phyloP scores from a whole-genome alignment of 177 flowering plant species.

The Tripterygium wilfordii region DNA sequence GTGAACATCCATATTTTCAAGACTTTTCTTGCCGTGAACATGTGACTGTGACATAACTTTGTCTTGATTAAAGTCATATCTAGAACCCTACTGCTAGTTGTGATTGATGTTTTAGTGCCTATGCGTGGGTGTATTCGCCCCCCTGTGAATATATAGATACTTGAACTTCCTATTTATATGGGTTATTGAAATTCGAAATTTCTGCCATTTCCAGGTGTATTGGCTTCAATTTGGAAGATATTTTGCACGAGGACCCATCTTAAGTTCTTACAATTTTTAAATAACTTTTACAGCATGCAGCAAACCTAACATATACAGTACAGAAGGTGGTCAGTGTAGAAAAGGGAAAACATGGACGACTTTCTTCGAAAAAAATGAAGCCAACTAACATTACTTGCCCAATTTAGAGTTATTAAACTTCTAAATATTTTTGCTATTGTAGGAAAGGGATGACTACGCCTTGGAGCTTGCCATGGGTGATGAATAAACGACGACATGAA shows the following conservation, averaged over 20 bases:
- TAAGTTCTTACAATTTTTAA: conserved; percentile 33
- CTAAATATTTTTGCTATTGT: conserved; percentile 14
- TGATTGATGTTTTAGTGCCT: too few species aligned
- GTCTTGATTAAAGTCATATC: too few species aligned
- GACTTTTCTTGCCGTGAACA: too few species aligned
- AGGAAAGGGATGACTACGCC: conserved; percentile 96
- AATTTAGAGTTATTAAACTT: background rate
- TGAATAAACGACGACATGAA: conserved; percentile 37
- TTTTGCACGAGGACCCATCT: conserved; percentile 92
- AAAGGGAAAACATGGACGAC: background rate
- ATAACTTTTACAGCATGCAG: background rate
- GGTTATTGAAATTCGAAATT: background rate
- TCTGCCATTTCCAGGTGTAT: conserved; percentile 56
- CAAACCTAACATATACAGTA: background rate
- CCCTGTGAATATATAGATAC: too few species aligned
- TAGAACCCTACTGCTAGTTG: too few species aligned
- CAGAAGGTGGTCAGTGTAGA: background rate
- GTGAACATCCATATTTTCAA: conserved; percentile 24
- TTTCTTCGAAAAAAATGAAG: background rate
- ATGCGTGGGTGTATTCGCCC: too few species aligned
- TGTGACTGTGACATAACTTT: too few species aligned
- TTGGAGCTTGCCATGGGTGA: conserved; percentile 89
- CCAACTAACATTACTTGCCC: background rate
- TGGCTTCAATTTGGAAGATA: conserved; percentile 99
- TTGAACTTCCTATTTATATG: too few species aligned